Base-by-base conservation (phyloP, 169 alveolate genomes). In the Babesia ovata region DNA sequence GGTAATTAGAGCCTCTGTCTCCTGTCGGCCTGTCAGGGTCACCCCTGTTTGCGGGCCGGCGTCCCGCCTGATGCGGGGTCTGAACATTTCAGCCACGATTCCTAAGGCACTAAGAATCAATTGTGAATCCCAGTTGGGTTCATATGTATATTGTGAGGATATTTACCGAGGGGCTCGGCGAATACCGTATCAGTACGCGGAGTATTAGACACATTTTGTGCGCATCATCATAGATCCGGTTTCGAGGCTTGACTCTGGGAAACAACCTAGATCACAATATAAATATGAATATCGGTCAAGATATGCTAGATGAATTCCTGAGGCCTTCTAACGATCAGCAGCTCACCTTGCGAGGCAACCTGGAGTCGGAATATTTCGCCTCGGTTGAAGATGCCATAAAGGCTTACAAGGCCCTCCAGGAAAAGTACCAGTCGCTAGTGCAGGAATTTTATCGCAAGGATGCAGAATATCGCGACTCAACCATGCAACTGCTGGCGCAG, bases 381-480 rank as follows among this genome's bases (percentile, higher is more conserved):
- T 63, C 69, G 4, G 45, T 46, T 2, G 77, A 46, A 14, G 84
- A 81, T 24, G 56, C 73, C 13, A 29, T 44, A 44, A 83, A 74
- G 46, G 65, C 58, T 0, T 83, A 71, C 70, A 74, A 53, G 22
- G 66, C 75, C 2, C 69, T 83, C 26, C 83, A 65, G n/a, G 65
- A 59, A 12, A 83, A 83, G 72, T 83, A 52, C 70, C 90, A 83
- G 76, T 39, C 56, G 17, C 62, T 83, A 44, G 74, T 56, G 9
- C 21, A 36, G 21, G 86, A 83, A 29, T 83, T 65, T 59, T 58
- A 83, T 58, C 63, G 75, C 52, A 54, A 74, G 83, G 70, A 46
- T 21, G 33, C 50, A 8, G 83, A 73, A 29, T 60, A 60, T 7
- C 50, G 74, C 29, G 26, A 49, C 24, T 54, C 57, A 0, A 46